Evolutionary conservation across 2,329 filamentous ascomycete species (phyloP).

Genomic region (Leptographium flavum): DNA sequence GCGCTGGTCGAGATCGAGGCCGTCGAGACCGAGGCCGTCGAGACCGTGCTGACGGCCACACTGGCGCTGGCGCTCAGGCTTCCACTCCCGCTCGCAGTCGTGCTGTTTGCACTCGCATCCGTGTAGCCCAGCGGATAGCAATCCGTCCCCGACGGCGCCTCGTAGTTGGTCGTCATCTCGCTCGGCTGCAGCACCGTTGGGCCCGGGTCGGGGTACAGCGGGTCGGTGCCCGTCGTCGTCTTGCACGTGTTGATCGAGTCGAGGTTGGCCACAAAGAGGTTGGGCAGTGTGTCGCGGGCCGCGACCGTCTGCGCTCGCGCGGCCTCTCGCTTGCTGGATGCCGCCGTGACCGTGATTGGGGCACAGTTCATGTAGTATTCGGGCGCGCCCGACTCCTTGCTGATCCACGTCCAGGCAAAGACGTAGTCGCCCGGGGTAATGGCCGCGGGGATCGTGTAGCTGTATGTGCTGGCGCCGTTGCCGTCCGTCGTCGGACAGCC

Average conservation of each 20-base stretch:
- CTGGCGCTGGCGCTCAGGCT: conserved; percentile 1
- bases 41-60: not conserved
- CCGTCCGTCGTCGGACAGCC: conserved; percentile 16
- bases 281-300: conserved; percentile 24
- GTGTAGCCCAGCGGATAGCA: conserved; percentile 9
- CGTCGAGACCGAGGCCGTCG: not conserved
- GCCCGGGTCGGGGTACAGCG: conserved; percentile 15
- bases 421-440: conserved; percentile 26
- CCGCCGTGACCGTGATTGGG: conserved; percentile 32
- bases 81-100: not conserved
- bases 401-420: conserved; percentile 49
- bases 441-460: conserved; percentile 15
- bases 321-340: conserved; percentile 9
- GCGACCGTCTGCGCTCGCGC: conserved; percentile 11
- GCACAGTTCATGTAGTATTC: conserved; percentile 60
- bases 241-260: conserved; percentile 17
- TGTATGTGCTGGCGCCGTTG: conserved; percentile 12
- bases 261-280: conserved; percentile 44
- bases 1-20: conserved; percentile 1
- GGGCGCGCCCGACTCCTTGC: conserved; percentile 39
- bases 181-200: conserved; percentile 12
- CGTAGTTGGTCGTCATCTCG: conserved; percentile 10
- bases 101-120: too few species aligned
- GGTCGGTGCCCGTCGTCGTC: conserved; percentile 12
- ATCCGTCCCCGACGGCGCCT: conserved; percentile 7